Percentiles rank a stretch among this genome's conserved stretches.
These are phyloP conservation scores for Erysimum pusillum DNA, from an alignment of 441 rosid species.

Conservation along the genomic window DNA sequence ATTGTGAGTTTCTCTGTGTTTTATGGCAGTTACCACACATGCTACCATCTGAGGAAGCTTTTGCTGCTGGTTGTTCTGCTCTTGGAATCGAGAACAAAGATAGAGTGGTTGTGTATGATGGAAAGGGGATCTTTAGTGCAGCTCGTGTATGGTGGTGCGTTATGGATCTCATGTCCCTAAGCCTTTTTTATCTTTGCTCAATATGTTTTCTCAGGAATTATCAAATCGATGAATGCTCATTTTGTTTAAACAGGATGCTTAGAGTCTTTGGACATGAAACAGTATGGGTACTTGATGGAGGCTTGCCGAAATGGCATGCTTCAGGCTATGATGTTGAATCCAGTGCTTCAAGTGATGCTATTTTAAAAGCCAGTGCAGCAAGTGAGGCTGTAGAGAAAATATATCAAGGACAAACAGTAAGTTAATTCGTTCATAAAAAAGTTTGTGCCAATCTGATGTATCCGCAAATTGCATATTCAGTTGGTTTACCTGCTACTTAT, in stretches of 20 bases:
- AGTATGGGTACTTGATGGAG: constrained; percentile 97
- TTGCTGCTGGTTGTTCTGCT: constrained; percentile 95
- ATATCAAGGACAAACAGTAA: constrained; percentile 85
- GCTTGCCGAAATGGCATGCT: constrained; percentile 97
- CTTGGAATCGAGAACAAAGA: constrained; percentile 92
- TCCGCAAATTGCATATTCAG: too few relatives aligned
- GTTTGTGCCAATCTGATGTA: too few relatives aligned
- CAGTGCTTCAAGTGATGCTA: constrained; percentile 94
- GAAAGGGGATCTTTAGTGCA: constrained; percentile 96
- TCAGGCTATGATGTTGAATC: constrained; percentile 97
- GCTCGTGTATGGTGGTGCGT: constrained; percentile 99
- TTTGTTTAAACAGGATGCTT: constrained; percentile 94
- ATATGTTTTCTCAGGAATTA: too few relatives aligned
- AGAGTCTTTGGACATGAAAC: constrained; percentile 90
- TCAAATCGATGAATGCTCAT: too few relatives aligned
- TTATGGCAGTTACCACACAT: constrained; percentile 88
- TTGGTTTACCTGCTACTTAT: too few relatives aligned
- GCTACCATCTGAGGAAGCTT: constrained; percentile 96
- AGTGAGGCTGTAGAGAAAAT: constrained; percentile 94
- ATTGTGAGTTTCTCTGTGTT: constrained; percentile 9
- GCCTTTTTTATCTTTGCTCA: too few relatives aligned
- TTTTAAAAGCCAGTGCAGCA: constrained; percentile 96
- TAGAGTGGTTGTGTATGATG: constrained; percentile 94
- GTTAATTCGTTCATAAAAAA: too few relatives aligned
- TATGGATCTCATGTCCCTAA: too few relatives aligned